phyloP scores from a whole-genome alignment of 2,329 filamentous ascomycete species.

The Myriosclerotinia duriaeana region DNA sequence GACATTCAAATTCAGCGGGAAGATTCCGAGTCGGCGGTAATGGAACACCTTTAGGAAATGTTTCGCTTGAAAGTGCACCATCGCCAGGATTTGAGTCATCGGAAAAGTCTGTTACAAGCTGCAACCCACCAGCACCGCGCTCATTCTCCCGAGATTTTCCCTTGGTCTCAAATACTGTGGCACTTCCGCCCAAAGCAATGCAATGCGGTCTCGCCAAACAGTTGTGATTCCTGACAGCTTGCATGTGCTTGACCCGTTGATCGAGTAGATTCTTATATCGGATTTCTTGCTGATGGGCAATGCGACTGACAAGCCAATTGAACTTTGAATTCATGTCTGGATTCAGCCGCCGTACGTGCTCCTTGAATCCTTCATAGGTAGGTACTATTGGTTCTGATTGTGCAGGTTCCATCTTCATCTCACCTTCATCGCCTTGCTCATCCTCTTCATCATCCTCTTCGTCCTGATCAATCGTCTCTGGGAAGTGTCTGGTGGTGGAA shows the following conservation, averaged over 20 bases:
- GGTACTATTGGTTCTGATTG: constrained; percentile 68
- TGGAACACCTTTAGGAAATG: constrained; percentile 78
- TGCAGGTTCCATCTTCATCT: constrained; percentile 60
- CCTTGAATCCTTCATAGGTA: constrained; percentile 72
- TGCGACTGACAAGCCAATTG: constrained; percentile 70
- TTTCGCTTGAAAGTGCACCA: constrained; percentile 66
- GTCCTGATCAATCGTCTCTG: constrained; percentile 43
- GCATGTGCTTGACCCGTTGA: constrained; percentile 67
- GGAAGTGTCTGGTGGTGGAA: constrained; percentile 24
- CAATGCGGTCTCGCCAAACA: constrained; percentile 66
- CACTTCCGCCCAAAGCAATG: constrained; percentile 64
- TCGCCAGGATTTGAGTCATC: constrained; percentile 70
- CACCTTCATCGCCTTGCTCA: constrained; percentile 60
- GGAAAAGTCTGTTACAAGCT: constrained; percentile 55
- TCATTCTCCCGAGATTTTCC: constrained; percentile 61
- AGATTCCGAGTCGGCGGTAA: constrained; percentile 74
- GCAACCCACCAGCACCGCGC: constrained; percentile 53
- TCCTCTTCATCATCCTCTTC: constrained; percentile 61
- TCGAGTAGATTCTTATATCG: constrained; percentile 77
- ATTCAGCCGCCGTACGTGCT: constrained; percentile 71
- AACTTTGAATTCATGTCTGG: constrained; percentile 62
- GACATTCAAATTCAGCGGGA: constrained; percentile 87
- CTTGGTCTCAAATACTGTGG: constrained; percentile 59
- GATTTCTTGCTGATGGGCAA: constrained; percentile 75
- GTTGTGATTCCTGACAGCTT: constrained; percentile 53